Conservation (phyloP, 345 rosid genomes). For the Brassica nigra region DNA sequence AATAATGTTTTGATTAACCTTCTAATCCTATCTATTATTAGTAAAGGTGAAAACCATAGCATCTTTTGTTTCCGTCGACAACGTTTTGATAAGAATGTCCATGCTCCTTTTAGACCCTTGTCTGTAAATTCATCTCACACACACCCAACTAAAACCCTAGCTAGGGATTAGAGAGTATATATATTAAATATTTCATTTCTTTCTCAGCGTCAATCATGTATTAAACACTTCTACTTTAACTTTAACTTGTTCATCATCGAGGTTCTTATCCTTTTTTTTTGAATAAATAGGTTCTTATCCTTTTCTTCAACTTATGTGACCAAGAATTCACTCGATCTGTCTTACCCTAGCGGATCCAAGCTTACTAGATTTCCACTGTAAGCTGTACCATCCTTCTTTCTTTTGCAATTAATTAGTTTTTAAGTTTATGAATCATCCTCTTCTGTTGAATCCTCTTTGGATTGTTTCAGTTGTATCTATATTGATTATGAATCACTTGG, state of each 20-base stretch:
- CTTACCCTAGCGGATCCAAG: background rate
- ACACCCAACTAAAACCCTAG: constrained; percentile 31
- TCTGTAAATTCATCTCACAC: constrained; percentile 14
- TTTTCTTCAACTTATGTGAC: background rate
- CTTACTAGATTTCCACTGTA: background rate
- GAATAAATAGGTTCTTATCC: background rate
- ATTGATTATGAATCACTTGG: background rate
- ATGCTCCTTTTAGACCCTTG: constrained; percentile 5
- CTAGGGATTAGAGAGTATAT: background rate
- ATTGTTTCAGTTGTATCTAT: background rate
- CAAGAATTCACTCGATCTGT: constrained; percentile 4
- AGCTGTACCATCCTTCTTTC: background rate
- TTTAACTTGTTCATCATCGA: background rate
- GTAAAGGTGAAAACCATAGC: background rate
- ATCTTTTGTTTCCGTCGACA: constrained; percentile 5
- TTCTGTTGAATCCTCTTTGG: background rate
- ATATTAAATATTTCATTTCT: background rate
- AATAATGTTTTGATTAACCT: background rate
- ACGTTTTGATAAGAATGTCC: constrained; percentile 3
- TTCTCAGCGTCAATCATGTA: constrained; percentile 4
- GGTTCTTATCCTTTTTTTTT: background rate
- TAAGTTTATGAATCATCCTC: background rate
- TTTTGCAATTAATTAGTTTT: background rate
- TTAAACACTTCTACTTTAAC: background rate
- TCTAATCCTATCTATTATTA: background rate